phyloP scores from a whole-genome alignment of 345 rosid species.

The Acer yangbiense region DNA sequence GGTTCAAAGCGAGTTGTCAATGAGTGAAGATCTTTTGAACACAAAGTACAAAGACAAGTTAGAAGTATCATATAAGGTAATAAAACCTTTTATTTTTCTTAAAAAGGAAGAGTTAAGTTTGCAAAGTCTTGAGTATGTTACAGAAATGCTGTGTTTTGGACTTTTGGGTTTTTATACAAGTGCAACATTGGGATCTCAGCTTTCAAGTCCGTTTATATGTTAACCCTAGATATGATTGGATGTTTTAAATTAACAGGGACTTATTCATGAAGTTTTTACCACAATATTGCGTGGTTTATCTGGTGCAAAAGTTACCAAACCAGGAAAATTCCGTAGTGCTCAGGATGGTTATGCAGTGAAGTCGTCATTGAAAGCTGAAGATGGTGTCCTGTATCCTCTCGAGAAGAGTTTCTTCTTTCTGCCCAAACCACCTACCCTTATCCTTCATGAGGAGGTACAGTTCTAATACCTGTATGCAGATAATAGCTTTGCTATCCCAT shows the following conservation, averaged over 20 bases:
- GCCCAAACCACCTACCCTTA: conserved; percentile 98
- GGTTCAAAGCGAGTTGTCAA: conserved; percentile 56
- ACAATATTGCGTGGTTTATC: conserved; percentile 84
- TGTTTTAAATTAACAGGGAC: conserved; percentile 58
- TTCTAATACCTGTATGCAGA: background rate
- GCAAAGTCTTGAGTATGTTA: background rate
- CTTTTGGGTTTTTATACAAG: background rate
- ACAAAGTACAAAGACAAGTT: conserved; percentile 91
- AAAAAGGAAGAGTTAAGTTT: background rate
- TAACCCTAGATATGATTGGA: conserved; percentile 2
- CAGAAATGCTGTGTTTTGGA: conserved; percentile 2
- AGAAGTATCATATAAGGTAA: conserved; percentile 82
- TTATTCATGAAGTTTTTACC: conserved; percentile 93
- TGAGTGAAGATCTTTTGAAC: conserved; percentile 74
- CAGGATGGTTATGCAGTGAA: conserved; percentile 99
- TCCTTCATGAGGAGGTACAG: conserved; percentile 93
- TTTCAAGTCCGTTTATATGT: conserved; percentile 10
- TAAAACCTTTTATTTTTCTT: background rate
- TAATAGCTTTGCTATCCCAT: background rate
- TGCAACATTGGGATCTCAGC: background rate
- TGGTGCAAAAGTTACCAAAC: conserved; percentile 94
- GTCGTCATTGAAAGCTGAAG: conserved; percentile 97
- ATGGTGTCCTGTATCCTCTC: conserved; percentile 92
- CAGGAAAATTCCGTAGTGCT: conserved; percentile 95
- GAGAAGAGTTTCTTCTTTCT: conserved; percentile 97